Percentiles rank a stretch among this genome's conserved stretches.
Evolutionary conservation across 2,329 filamentous ascomycete species (phyloP).

Genomic region (Chrysoporthe austroafricana): DNA sequence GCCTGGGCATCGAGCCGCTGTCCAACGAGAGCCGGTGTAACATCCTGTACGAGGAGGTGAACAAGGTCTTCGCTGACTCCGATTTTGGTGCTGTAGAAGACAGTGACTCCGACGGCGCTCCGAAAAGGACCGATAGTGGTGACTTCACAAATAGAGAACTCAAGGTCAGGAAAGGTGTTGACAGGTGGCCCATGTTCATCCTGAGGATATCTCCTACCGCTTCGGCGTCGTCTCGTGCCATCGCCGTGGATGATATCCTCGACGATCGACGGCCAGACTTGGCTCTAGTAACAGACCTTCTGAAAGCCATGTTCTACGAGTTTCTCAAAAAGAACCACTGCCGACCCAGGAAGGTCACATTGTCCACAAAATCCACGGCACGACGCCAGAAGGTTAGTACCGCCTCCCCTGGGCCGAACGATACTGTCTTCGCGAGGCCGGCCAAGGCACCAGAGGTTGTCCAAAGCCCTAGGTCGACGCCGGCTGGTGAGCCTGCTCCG

Average conservation of each 20-base stretch:
- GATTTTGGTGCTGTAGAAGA: constrained; percentile 68
- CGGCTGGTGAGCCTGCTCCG: constrained; percentile 10
- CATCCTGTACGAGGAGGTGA: constrained; percentile 76
- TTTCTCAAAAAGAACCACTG: constrained; percentile 78
- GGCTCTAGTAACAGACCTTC: constrained; percentile 63
- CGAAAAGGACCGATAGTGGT: constrained; percentile 44
- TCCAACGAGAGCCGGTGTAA: constrained; percentile 59
- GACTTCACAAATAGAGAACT: constrained; percentile 55
- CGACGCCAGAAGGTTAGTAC: neutral
- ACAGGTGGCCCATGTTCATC: constrained; percentile 89
- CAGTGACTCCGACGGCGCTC: constrained; percentile 42
- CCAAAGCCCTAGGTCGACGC: neutral
- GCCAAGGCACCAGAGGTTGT: neutral
- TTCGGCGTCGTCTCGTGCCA: neutral
- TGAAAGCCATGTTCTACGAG: constrained; percentile 70
- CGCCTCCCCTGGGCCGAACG: neutral
- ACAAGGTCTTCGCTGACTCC: constrained; percentile 75
- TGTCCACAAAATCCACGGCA: constrained; percentile 10
- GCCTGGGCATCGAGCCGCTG: constrained; percentile 73
- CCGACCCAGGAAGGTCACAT: constrained; percentile 48
- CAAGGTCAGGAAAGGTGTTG: constrained; percentile 66
- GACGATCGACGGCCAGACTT: constrained; percentile 53
- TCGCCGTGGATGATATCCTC: constrained; percentile 46
- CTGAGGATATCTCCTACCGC: constrained; percentile 60
- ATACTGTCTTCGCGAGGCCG: neutral